These are phyloP conservation scores for Sistotremastrum suecicum DNA, from an alignment of 768 basidiomycete species.

Conservation along the genomic window DNA sequence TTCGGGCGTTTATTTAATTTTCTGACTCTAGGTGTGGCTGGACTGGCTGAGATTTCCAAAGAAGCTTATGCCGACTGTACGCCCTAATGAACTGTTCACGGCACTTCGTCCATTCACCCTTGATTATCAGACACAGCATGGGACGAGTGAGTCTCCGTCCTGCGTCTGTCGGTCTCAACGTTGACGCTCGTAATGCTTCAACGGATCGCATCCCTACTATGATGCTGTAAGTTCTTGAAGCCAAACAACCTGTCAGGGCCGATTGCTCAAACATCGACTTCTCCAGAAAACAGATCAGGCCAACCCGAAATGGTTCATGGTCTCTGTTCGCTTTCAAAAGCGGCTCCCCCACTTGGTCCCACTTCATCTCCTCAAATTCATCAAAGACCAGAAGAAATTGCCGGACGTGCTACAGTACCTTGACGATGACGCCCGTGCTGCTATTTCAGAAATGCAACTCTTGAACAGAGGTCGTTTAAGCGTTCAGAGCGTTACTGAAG, in stretches of 20 bases:
- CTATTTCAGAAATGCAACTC: slow-evolving; percentile 64
- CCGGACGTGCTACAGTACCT: slow-evolving; percentile 56
- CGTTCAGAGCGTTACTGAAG: slow-evolving; percentile 63
- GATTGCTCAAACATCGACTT: slow-evolving; percentile 1
- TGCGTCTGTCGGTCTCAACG: slow-evolving; percentile 2
- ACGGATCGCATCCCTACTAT: slow-evolving; percentile 63
- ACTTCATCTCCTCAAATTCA: slow-evolving; percentile 53
- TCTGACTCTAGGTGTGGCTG: slow-evolving; percentile 50
- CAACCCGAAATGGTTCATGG: slow-evolving; percentile 89
- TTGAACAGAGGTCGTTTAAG: slow-evolving; percentile 73
- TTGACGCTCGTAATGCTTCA: not conserved
- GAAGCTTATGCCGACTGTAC: slow-evolving; percentile 86
- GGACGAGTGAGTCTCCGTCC: slow-evolving; percentile 49
- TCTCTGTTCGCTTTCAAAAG: slow-evolving; percentile 54
- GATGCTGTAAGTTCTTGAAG: slow-evolving; percentile 37
- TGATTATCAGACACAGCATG: slow-evolving; percentile 63
- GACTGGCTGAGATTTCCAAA: slow-evolving; percentile 69
- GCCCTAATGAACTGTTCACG: slow-evolving; percentile 13
- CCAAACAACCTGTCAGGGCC: not conserved
- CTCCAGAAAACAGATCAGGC: slow-evolving; percentile 61
- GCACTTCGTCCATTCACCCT: too few species aligned
- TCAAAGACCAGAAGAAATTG: slow-evolving; percentile 27
- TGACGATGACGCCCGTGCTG: slow-evolving; percentile 40
- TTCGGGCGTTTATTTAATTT: not conserved
- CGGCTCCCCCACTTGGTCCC: slow-evolving; percentile 65